Evolutionary conservation across 306 rosid species (phyloP), one percentile per base, ranked within the genome.

Genomic region (Argentina anserina): DNA sequence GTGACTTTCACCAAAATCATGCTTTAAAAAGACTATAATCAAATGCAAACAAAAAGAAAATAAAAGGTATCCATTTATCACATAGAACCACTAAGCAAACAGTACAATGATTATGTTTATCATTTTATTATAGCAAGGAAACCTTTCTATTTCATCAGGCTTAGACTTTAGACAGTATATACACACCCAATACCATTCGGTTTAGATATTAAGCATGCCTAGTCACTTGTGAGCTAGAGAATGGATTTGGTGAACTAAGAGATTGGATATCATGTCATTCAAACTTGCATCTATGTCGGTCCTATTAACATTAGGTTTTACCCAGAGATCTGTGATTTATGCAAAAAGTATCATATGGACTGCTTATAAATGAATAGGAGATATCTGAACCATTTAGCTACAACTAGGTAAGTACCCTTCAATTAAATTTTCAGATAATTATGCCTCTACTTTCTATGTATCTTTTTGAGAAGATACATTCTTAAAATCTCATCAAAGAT

Each of bases 351-450:
- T 5, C 64, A 58, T 28, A 58, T 9, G 26, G 26, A 12, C 33
- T 28, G 18, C 31, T 28, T 31, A 10, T 21, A 23, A 53, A 21
- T 21, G 12, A 9, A 3, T 23, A 53, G n/a, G n/a, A n/a, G n/a
- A 15, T 53, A 53, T 53, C 60, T 53, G 60, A 53, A 53, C 60
- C 60, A n/a, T 49, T n/a, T 55, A 55, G 17, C 33, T 55, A 55
- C 59, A 52, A 52, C 59, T 23, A 25, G 34, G 61, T 18, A 25
- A 6, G 62, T 25, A 25, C 34, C 34, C 18, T 56, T 56, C 62
- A 56, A 25, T 56, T 56, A 56, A 25, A 56, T 25, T 25, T 25
- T 25, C 62, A 25, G 9, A 11, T 26, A 5, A 25, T 25, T 56
- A 53, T 56, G 62, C 26, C 34, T 11, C 61, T 1, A 21, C 60